Evolutionary conservation across 2,329 filamentous ascomycete genomes (phyloP).

Genomic region (Trichoderma sp.): DNA sequence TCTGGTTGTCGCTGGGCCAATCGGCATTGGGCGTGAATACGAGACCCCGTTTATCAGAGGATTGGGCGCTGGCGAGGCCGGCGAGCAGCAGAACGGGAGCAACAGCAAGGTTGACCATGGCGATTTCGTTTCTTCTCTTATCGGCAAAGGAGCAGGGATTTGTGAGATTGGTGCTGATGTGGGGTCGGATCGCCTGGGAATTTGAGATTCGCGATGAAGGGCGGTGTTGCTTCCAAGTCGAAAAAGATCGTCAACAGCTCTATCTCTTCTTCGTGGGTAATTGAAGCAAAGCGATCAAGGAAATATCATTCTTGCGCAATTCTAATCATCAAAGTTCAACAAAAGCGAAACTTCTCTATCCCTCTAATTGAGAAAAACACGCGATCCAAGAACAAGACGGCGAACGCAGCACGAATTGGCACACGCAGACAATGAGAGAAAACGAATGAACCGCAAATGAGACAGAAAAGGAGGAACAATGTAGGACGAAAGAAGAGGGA

Average conservation of each 20-base stretch:
- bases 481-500: neutral
- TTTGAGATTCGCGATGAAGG: neutral
- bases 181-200: neutral
- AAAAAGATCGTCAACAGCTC: neutral
- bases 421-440: neutral
- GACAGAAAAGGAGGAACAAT: neutral
- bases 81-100: slow-evolving; percentile 24
- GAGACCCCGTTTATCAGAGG: slow-evolving; percentile 66
- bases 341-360: neutral
- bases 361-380: neutral
- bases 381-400: neutral
- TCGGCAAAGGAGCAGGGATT: neutral
- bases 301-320: neutral
- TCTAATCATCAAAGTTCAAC: neutral
- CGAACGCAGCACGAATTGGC: neutral
- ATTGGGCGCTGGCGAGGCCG: slow-evolving; percentile 29
- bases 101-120: neutral
- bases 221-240: neutral
- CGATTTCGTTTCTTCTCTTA: neutral
- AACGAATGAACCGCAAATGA: neutral
- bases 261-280: neutral
- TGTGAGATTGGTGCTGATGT: neutral
- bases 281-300: neutral
- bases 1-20: slow-evolving; percentile 59
- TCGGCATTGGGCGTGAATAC: slow-evolving; percentile 60